Evolutionary conservation across 1,284 basidiomycete species (phyloP).

Genomic region (Acaromyces ingoldii): DNA sequence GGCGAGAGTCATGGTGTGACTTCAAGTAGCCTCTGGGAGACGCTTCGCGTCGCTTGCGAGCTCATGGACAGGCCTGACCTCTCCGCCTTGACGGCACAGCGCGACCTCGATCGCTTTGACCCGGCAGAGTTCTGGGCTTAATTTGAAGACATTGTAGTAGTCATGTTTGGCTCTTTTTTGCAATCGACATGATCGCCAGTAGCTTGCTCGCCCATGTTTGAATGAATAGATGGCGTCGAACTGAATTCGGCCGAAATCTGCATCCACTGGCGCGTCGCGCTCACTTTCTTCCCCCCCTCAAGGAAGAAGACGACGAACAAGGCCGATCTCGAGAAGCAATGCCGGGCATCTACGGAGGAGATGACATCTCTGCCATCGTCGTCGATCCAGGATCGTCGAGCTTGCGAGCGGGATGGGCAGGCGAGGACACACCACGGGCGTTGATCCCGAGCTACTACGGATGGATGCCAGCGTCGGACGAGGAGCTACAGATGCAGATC

Average conservation of each 20-base stretch:
- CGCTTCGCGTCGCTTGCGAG: conserved; percentile 44
- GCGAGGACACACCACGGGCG: conserved; percentile 90
- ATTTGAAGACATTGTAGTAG: neutral
- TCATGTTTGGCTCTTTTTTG: neutral
- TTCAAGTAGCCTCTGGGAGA: conserved; percentile 43
- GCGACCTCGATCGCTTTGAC: conserved; percentile 36
- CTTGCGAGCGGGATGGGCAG: conserved; percentile 80
- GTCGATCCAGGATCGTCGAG: conserved; percentile 88
- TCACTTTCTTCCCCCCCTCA: no score
- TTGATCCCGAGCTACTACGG: conserved; percentile 87
- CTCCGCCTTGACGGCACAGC: conserved; percentile 19
- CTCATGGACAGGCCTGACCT: conserved; percentile 42
- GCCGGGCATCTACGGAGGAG: conserved; percentile 54
- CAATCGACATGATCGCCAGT: no score
- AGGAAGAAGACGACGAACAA: no score
- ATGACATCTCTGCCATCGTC: conserved; percentile 91
- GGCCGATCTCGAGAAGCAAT: conserved; percentile 12
- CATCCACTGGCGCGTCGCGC: no score
- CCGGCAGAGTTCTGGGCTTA: conserved; percentile 23
- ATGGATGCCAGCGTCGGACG: conserved; percentile 57
- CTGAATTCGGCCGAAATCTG: no score
- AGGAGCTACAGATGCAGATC: conserved; percentile 24
- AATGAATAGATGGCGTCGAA: no score
- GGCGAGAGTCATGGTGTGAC: conserved; percentile 13
- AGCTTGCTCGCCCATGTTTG: no score